phyloP scores from a whole-genome alignment of 257 asterid species.

The Eustoma russellianum region DNA sequence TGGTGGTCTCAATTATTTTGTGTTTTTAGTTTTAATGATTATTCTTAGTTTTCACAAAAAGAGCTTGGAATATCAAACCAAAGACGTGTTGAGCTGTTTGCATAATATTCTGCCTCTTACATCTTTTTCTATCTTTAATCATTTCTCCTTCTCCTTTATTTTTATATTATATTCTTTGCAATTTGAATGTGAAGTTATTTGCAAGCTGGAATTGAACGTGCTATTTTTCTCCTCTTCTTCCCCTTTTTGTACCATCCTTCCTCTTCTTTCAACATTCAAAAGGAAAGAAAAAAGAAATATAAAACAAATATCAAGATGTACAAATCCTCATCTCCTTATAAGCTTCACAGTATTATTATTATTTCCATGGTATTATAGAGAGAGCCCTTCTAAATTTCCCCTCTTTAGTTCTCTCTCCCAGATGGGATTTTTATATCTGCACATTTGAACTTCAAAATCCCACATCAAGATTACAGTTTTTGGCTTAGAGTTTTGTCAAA shows the following conservation, averaged over 20 bases:
- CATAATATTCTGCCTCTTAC: constrained; percentile 10
- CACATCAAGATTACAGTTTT: neutral
- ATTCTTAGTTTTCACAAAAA: neutral
- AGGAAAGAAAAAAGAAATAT: neutral
- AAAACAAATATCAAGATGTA: constrained; percentile 1
- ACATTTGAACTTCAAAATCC: neutral
- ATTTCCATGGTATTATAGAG: neutral
- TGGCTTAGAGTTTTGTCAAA: neutral
- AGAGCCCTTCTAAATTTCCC: constrained; percentile 2
- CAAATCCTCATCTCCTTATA: constrained; percentile 15
- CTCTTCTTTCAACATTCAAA: neutral
- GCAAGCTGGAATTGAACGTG: constrained; percentile 22
- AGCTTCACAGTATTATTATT: constrained; percentile 12
- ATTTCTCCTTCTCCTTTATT: neutral
- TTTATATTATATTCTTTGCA: neutral
- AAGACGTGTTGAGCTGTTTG: constrained; percentile 58
- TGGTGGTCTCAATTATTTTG: constrained; percentile 4
- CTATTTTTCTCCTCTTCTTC: neutral
- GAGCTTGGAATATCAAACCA: constrained; percentile 25
- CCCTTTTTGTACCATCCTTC: constrained; percentile 15
- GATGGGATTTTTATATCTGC: constrained; percentile 9
- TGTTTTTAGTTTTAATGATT: constrained; percentile 17
- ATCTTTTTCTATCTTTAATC: constrained; percentile 5
- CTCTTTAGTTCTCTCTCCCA: neutral
- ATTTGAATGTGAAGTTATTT: constrained; percentile 1